phyloP scores from a whole-genome alignment of 352 stramenopile species.

The Globisporangium heterothallicum region DNA sequence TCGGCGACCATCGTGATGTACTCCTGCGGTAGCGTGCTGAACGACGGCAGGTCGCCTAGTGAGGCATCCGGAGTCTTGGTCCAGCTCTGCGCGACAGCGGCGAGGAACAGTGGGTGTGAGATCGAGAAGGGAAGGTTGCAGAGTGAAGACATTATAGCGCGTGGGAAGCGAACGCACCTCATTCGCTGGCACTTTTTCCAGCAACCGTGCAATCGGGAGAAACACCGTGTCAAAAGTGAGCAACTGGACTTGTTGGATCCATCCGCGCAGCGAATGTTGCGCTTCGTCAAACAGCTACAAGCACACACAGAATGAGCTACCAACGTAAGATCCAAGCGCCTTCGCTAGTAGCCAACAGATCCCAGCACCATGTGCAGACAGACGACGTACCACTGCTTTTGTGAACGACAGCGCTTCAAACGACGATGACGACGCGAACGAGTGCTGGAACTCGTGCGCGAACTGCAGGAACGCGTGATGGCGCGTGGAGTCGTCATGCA shows the following conservation, averaged over 20 bases:
- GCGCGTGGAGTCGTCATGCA: constrained; percentile 36
- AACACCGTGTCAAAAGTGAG: constrained; percentile 78
- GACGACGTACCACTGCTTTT: constrained; percentile 9
- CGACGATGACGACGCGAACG: not conserved
- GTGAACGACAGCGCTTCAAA: constrained; percentile 13
- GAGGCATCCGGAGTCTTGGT: constrained; percentile 33
- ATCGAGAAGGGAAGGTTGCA: too few species aligned
- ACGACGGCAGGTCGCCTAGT: constrained; percentile 58
- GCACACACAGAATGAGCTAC: not conserved
- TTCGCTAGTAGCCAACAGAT: not conserved
- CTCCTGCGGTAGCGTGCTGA: constrained; percentile 77
- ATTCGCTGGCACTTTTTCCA: constrained; percentile 42
- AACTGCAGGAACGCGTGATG: constrained; percentile 51
- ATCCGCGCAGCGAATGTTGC: constrained; percentile 33
- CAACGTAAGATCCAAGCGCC: not conserved
- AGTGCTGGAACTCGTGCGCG: constrained; percentile 24
- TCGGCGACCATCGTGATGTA: constrained; percentile 83
- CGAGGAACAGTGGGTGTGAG: too few species aligned
- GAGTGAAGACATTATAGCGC: not conserved
- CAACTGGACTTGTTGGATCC: constrained; percentile 50
- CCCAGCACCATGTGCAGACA: not conserved
- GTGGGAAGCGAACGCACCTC: constrained; percentile 20
- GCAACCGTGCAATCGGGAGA: constrained; percentile 41
- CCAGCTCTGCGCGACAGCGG: constrained; percentile 34
- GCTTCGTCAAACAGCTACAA: constrained; percentile 42